A percentile compares a stretch with the other conserved stretches of the same genome.
phyloP scores from a whole-genome alignment of 768 basidiomycete species.

The Mycena kentingensis region DNA sequence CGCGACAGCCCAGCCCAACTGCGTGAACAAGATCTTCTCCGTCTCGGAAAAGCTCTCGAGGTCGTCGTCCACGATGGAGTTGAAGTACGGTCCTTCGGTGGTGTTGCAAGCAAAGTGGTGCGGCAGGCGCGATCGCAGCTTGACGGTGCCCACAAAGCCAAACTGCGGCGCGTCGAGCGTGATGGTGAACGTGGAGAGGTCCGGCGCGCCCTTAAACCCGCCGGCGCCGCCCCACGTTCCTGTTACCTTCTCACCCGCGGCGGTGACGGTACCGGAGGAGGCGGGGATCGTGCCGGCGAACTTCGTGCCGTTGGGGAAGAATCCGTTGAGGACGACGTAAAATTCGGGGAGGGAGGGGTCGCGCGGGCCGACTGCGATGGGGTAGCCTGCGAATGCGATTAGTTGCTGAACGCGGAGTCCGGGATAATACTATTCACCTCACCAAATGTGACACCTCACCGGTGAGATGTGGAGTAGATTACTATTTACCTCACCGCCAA shows the following conservation, averaged over 20 bases:
- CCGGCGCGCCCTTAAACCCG: constrained; percentile 19
- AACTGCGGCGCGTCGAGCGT: constrained; percentile 15
- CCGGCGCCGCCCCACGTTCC: constrained; percentile 24
- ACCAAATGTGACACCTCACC: too few relatives aligned
- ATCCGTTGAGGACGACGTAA: constrained; percentile 25
- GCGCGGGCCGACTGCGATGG: neutral
- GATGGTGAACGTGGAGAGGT: constrained; percentile 20
- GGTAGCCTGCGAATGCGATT: constrained; percentile 5
- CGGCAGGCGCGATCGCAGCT: constrained; percentile 16
- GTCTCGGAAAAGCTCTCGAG: constrained; percentile 13
- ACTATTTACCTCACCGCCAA: too few relatives aligned
- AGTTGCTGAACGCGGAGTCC: too few relatives aligned
- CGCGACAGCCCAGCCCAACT: constrained; percentile 27
- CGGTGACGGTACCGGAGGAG: constrained; percentile 15
- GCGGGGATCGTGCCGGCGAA: constrained; percentile 21
- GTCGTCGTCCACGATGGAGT: constrained; percentile 3
- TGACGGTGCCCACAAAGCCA: constrained; percentile 21
- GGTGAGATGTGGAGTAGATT: too few relatives aligned
- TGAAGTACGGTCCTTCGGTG: constrained; percentile 24
- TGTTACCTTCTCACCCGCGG: constrained; percentile 14
- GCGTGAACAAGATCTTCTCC: constrained; percentile 24
- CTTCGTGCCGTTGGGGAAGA: constrained; percentile 22
- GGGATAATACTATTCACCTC: too few relatives aligned
- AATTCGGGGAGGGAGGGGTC: constrained; percentile 4
- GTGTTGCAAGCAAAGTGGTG: constrained; percentile 27